phyloP scores from a whole-genome alignment of 2,329 filamentous ascomycete species.

The Diaporthe batatas region DNA sequence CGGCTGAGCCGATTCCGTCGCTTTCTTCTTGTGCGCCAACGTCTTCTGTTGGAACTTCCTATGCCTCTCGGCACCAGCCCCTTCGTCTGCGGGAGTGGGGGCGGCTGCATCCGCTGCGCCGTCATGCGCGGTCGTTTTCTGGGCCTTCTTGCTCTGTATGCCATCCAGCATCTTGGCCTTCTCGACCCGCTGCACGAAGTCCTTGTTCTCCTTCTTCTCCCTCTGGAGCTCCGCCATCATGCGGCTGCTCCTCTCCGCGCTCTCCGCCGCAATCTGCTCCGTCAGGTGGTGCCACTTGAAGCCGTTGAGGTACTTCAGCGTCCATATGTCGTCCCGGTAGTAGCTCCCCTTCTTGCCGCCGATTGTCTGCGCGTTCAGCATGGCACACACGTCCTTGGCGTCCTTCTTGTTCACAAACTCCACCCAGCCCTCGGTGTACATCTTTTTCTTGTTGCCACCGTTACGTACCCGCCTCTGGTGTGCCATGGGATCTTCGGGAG shows the following conservation, averaged over 20 bases:
- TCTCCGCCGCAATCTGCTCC: constrained; percentile 84
- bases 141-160: constrained; percentile 73
- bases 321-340: constrained; percentile 91
- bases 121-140: constrained; percentile 52
- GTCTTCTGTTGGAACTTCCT: constrained; percentile 77
- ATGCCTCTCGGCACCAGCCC: constrained; percentile 50
- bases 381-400: constrained; percentile 81
- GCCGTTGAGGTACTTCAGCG: constrained; percentile 82
- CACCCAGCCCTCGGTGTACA: constrained; percentile 89
- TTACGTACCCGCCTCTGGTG: constrained; percentile 76
- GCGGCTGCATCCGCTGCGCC: constrained; percentile 45
- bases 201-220: constrained; percentile 83
- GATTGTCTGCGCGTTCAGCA: constrained; percentile 82
- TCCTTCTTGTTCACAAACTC: constrained; percentile 83
- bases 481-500: constrained; percentile 77
- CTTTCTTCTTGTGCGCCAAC: constrained; percentile 66
- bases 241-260: constrained; percentile 81
- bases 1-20: constrained; percentile 58
- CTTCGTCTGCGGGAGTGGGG: background rate
- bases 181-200: constrained; percentile 84
- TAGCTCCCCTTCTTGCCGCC: constrained; percentile 87
- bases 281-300: constrained; percentile 86
- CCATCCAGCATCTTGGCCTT: constrained; percentile 82
- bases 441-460: constrained; percentile 86
- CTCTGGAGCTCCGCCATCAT: constrained; percentile 83